phyloP scores from a whole-genome alignment of 306 rosid species.

The Fagus sylvatica region DNA sequence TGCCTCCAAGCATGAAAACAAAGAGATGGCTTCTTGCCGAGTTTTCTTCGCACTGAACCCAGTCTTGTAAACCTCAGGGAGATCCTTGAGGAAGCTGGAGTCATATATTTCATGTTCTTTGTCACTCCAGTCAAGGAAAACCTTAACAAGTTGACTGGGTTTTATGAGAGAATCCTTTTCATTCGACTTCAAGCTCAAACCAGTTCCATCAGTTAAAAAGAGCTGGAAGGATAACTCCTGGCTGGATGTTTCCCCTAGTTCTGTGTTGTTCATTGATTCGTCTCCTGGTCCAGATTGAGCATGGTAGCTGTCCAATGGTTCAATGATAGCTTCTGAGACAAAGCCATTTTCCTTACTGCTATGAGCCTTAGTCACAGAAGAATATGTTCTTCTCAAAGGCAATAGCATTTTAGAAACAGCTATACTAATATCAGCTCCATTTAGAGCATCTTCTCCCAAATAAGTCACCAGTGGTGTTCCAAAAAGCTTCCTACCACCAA shows the following conservation, averaged over 20 bases:
- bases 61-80: slow-evolving; percentile 86
- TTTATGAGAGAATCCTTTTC: slow-evolving; percentile 57
- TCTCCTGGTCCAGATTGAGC: slow-evolving; percentile 30
- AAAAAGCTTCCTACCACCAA: slow-evolving; percentile 66
- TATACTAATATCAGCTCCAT: slow-evolving; percentile 59
- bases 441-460: slow-evolving; percentile 54
- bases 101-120: slow-evolving; percentile 71
- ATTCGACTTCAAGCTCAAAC: slow-evolving; percentile 58
- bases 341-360: slow-evolving; percentile 72
- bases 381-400: slow-evolving; percentile 63
- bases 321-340: slow-evolving; percentile 47
- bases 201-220: slow-evolving; percentile 49
- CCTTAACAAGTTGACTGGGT: slow-evolving; percentile 48
- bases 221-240: slow-evolving; percentile 65
- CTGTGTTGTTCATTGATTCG: slow-evolving; percentile 35
- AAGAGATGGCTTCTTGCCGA: slow-evolving; percentile 86
- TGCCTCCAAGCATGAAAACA: slow-evolving; percentile 96
- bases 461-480: slow-evolving; percentile 87
- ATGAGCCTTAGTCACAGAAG: slow-evolving; percentile 53
- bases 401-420: slow-evolving; percentile 60
- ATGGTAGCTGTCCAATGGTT: slow-evolving; percentile 48
- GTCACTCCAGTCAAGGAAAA: slow-evolving; percentile 79
- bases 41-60: slow-evolving; percentile 82
- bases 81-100: slow-evolving; percentile 76
- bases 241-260: slow-evolving; percentile 52